Conservation (phyloP, 768 basidiomycete species). For the Serpula lacrymans region DNA sequence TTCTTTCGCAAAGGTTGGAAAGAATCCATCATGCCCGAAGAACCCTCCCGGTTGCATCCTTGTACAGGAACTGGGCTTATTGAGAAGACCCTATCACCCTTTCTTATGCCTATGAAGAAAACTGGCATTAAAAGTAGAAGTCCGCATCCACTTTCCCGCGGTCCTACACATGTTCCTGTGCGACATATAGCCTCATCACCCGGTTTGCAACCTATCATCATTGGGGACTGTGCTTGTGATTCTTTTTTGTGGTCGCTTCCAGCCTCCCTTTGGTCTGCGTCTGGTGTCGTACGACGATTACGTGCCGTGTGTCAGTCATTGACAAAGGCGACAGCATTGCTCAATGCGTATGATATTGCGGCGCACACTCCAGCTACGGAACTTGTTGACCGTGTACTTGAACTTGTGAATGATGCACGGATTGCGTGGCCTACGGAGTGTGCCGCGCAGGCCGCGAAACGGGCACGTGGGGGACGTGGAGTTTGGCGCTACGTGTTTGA, state of each 20-base stretch:
- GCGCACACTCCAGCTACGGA: conserved; percentile 61
- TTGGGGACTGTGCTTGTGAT: conserved; percentile 69
- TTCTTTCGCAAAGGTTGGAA: conserved; percentile 67
- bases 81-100: too few relatives aligned
- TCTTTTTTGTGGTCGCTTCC: conserved; percentile 60
- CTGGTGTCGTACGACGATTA: conserved; percentile 60
- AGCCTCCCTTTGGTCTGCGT: conserved; percentile 60
- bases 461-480: conserved; percentile 50
- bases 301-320: conserved; percentile 75
- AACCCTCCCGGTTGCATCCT: too few relatives aligned
- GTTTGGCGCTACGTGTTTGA: conserved; percentile 84
- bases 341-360: conserved; percentile 71
- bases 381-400: conserved; percentile 63
- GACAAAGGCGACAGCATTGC: conserved; percentile 52
- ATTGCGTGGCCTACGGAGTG: conserved; percentile 78
- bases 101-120: too few relatives aligned
- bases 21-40: conserved; percentile 39
- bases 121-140: conserved; percentile 12
- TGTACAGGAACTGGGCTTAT: too few relatives aligned
- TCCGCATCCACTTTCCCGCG: conserved; percentile 21
- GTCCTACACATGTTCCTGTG: neutral
- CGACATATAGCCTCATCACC: conserved; percentile 11
- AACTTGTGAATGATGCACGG: conserved; percentile 71
- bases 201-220: conserved; percentile 63
- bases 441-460: conserved; percentile 47